Percentiles rank a stretch among this genome's conserved stretches.
Evolutionary conservation across 2,329 filamentous ascomycete genomes (phyloP).

Genomic region (Colletotrichum sp.): DNA sequence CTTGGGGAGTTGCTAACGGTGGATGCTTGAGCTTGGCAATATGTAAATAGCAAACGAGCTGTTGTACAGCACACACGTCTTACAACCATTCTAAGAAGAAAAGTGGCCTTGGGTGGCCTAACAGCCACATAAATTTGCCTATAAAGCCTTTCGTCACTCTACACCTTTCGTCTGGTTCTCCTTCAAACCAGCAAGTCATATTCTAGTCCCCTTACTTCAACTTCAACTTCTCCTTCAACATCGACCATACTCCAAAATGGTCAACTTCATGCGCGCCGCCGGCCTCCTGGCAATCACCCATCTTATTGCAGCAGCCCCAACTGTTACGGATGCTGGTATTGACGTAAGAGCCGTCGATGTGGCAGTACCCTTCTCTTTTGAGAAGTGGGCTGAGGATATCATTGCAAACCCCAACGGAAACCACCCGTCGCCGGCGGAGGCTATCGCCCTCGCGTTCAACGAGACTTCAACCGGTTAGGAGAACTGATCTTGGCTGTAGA

Average conservation of each 20-base stretch:
- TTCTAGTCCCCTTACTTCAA: background rate
- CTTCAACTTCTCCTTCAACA: background rate
- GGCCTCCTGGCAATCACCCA: background rate
- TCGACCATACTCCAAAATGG: background rate
- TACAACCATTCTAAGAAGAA: background rate
- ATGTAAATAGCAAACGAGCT: background rate
- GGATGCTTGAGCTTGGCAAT: background rate
- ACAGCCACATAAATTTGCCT: background rate
- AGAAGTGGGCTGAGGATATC: constrained; percentile 13
- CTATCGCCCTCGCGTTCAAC: constrained; percentile 10
- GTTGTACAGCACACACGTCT: background rate
- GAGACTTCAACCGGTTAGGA: background rate
- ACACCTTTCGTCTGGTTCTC: background rate
- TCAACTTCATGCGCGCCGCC: background rate
- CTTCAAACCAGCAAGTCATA: background rate
- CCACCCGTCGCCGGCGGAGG: constrained; percentile 8
- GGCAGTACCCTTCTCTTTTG: constrained; percentile 5
- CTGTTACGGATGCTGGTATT: background rate
- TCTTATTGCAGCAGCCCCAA: background rate
- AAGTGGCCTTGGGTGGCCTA: background rate
- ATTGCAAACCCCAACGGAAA: constrained; percentile 5
- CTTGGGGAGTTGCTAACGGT: background rate
- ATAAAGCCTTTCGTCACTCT: background rate
- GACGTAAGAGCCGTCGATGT: background rate
- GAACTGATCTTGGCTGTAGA: too few relatives aligned